A percentile compares a stretch with the other conserved stretches of the same genome.
Evolutionary conservation across 2,329 filamentous ascomycete genomes (phyloP).

Genomic region (Sphaerulina populicola): DNA sequence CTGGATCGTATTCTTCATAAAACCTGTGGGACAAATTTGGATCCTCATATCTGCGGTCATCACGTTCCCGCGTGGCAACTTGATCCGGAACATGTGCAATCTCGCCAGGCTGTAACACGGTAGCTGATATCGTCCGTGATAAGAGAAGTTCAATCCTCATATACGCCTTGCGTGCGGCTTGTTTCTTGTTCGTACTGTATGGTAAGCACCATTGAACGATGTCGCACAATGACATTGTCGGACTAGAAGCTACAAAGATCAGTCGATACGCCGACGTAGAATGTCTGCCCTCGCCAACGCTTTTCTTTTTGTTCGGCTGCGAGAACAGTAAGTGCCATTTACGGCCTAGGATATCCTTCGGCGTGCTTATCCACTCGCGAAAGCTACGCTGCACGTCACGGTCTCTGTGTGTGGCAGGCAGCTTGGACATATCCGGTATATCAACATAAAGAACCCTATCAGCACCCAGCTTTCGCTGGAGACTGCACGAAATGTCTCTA

Average conservation of each 20-base stretch:
- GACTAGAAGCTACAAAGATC: slow-evolving; percentile 22
- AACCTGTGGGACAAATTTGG: neutral
- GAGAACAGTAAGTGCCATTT: slow-evolving; percentile 37
- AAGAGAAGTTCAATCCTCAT: slow-evolving; percentile 38
- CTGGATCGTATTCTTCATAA: neutral
- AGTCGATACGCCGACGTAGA: slow-evolving; percentile 1
- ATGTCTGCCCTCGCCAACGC: too few relatives aligned
- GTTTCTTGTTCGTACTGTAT: slow-evolving; percentile 30
- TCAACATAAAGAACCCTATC: slow-evolving; percentile 39
- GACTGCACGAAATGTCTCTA: slow-evolving; percentile 18
- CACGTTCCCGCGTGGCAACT: slow-evolving; percentile 29
- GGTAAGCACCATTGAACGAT: slow-evolving; percentile 28
- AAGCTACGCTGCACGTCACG: slow-evolving; percentile 23
- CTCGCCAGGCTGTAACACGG: slow-evolving; percentile 34
- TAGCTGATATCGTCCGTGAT: slow-evolving; percentile 35
- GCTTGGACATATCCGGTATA: slow-evolving; percentile 27
- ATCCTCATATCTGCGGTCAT: slow-evolving; percentile 35
- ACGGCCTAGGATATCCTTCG: slow-evolving; percentile 37
- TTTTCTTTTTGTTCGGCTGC: slow-evolving; percentile 27
- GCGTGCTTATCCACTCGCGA: slow-evolving; percentile 31
- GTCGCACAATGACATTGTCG: slow-evolving; percentile 32
- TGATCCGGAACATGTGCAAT: slow-evolving; percentile 23
- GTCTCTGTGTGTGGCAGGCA: slow-evolving; percentile 17
- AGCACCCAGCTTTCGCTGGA: slow-evolving; percentile 29
- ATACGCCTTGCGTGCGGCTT: slow-evolving; percentile 37